phyloP scores from a whole-genome alignment of 192 early-diverging fungal genomes.

The Coemansia sp. region DNA sequence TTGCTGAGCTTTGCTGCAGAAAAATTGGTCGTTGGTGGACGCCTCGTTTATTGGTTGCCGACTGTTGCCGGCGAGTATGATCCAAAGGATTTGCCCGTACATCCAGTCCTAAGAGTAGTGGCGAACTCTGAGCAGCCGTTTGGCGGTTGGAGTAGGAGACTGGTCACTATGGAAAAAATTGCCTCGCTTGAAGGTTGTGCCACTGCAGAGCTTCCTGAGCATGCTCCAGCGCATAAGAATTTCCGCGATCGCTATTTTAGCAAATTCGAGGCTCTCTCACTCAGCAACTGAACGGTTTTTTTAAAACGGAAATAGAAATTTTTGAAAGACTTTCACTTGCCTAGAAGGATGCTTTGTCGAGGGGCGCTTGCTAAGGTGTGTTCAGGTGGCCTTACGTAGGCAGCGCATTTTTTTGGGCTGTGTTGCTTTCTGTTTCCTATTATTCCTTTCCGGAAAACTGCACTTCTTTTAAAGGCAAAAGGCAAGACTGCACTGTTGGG shows the following conservation, averaged over 20 bases:
- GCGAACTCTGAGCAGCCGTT: slow-evolving; percentile 95
- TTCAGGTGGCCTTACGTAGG: too few relatives aligned
- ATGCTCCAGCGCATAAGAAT: slow-evolving; percentile 41
- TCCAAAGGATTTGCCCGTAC: slow-evolving; percentile 76
- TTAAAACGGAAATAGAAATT: too few relatives aligned
- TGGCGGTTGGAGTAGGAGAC: slow-evolving; percentile 84
- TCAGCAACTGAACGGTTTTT: too few relatives aligned
- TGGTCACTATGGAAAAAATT: slow-evolving; percentile 95
- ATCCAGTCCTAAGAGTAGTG: slow-evolving; percentile 76
- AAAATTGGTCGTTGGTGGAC: slow-evolving; percentile 73
- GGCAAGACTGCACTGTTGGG: too few relatives aligned
- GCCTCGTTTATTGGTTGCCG: slow-evolving; percentile 96
- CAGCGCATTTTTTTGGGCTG: too few relatives aligned
- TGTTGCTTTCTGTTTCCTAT: too few relatives aligned
- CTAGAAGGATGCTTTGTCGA: too few relatives aligned
- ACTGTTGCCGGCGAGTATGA: slow-evolving; percentile 83
- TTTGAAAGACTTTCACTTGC: too few relatives aligned
- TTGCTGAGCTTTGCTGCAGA: slow-evolving; percentile 79
- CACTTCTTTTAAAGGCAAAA: too few relatives aligned
- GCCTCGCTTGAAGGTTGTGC: not conserved
- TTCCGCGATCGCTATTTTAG: slow-evolving; percentile 48
- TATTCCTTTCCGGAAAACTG: too few relatives aligned
- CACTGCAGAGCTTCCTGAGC: not conserved
- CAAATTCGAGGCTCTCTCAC: slow-evolving; percentile 24
- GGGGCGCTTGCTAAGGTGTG: too few relatives aligned